phyloP scores from a whole-genome alignment of 2,329 filamentous ascomycete genomes.

The Aspergillus transmontanensis region DNA sequence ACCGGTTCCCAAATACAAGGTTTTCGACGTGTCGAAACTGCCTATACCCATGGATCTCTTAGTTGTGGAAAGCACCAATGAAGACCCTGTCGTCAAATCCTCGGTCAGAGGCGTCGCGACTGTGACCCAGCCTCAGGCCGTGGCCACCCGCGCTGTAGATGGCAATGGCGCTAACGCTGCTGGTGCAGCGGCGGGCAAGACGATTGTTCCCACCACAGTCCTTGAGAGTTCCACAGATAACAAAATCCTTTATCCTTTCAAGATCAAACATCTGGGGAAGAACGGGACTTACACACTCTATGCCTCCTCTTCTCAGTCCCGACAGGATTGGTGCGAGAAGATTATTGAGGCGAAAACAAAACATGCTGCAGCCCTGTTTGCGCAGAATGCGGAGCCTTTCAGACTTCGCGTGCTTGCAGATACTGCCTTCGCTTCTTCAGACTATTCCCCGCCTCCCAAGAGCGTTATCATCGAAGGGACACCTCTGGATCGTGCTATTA shows the following conservation, averaged over 20 bases:
- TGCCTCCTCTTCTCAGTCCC: conserved; percentile 71
- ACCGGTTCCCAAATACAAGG: conserved; percentile 71
- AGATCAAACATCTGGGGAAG: conserved; percentile 91
- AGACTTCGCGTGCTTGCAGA: conserved; percentile 88
- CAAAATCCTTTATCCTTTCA: conserved; percentile 89
- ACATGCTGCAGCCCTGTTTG: conserved; percentile 83
- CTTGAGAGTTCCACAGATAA: conserved; percentile 68
- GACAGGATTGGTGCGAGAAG: conserved; percentile 88
- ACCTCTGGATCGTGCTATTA: conserved; percentile 85
- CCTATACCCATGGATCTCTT: conserved; percentile 96
- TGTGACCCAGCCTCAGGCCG: conserved; percentile 58
- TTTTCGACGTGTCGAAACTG: conserved; percentile 91
- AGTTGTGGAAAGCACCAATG: conserved; percentile 87
- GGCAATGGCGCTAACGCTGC: conserved; percentile 66
- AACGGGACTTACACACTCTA: conserved; percentile 86
- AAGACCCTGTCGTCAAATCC: conserved; percentile 84
- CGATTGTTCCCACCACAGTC: conserved; percentile 49
- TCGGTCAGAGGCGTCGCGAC: conserved; percentile 70
- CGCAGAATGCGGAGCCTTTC: conserved; percentile 96
- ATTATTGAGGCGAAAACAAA: conserved; percentile 94
- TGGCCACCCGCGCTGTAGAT: conserved; percentile 38
- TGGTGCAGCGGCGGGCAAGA: conserved; percentile 60
- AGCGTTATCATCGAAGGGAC: conserved; percentile 85
- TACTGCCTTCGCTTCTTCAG: conserved; percentile 67
- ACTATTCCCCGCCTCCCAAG: conserved; percentile 58